These are phyloP conservation scores for Annona cherimola DNA, from an alignment of 164 flowering plant species.

Conservation along the genomic window DNA sequence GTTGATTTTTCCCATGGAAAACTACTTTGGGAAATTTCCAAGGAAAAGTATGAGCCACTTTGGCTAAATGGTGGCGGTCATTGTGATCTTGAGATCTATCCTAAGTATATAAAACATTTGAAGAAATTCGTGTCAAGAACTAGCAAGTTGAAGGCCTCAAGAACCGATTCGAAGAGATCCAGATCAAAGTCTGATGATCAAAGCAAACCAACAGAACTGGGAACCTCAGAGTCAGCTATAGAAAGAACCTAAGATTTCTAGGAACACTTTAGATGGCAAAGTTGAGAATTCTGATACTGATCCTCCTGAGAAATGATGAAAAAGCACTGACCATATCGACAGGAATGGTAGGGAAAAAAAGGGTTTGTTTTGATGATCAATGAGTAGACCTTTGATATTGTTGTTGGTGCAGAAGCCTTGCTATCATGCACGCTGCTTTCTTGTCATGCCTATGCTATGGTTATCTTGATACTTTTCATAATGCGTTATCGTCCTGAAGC, in stretches of 20 bases:
- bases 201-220: slow-evolving; percentile 40
- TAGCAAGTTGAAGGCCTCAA: slow-evolving; percentile 48
- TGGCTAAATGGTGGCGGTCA: slow-evolving; percentile 96
- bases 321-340: slow-evolving; percentile 78
- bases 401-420: background rate
- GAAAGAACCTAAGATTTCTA: slow-evolving; percentile 55
- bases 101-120: slow-evolving; percentile 79
- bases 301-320: slow-evolving; percentile 76
- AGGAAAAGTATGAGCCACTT: slow-evolving; percentile 76
- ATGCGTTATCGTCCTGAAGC: background rate
- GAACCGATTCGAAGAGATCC: slow-evolving; percentile 34
- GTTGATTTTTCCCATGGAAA: slow-evolving; percentile 91
- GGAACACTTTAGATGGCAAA: slow-evolving; percentile 79
- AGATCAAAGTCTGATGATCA: slow-evolving; percentile 30
- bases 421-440: background rate
- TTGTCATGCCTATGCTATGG: background rate
- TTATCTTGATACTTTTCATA: background rate
- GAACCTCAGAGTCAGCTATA: slow-evolving; percentile 38
- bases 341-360: slow-evolving; percentile 60
- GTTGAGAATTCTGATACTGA: slow-evolving; percentile 71
- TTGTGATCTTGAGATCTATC: slow-evolving; percentile 86
- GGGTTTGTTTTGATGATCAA: slow-evolving; percentile 53
- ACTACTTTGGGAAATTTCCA: slow-evolving; percentile 81
- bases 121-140: slow-evolving; percentile 64
- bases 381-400: background rate